Percentiles rank a stretch among this genome's conserved stretches.
These are phyloP conservation scores for Achlya hypogyna DNA, from an alignment of 352 stramenopile genomes.

Conservation along the genomic window DNA sequence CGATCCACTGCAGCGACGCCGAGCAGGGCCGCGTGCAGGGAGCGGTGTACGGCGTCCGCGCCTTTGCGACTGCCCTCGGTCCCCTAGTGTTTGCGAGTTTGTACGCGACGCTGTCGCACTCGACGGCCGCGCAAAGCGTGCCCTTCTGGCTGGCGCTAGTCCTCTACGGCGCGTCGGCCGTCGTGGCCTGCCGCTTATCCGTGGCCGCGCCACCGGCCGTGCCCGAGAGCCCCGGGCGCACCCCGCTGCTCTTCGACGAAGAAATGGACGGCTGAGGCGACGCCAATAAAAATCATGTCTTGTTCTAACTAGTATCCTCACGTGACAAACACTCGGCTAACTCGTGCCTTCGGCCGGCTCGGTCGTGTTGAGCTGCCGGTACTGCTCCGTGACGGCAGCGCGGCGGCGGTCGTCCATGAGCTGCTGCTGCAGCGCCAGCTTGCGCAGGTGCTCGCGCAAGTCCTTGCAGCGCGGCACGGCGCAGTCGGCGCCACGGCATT, in stretches of 20 bases:
- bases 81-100: slow-evolving; percentile 47
- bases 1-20: slow-evolving; percentile 38
- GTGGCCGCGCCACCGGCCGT: background rate
- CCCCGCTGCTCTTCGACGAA: background rate
- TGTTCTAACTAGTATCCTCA: no score
- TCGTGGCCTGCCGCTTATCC: background rate
- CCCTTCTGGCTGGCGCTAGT: slow-evolving; percentile 49
- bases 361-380: slow-evolving; percentile 34
- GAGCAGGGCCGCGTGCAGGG: slow-evolving; percentile 70
- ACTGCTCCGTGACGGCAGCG: slow-evolving; percentile 79
- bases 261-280: background rate
- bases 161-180: slow-evolving; percentile 26
- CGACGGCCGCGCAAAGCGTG: slow-evolving; percentile 38
- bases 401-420: slow-evolving; percentile 96
- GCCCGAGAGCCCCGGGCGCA: background rate
- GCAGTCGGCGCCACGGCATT: slow-evolving; percentile 92
- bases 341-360: background rate
- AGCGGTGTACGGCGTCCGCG: slow-evolving; percentile 55
- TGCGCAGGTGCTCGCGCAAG: slow-evolving; percentile 91
- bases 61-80: slow-evolving; percentile 48
- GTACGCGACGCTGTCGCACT: slow-evolving; percentile 41
- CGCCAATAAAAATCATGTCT: no score
- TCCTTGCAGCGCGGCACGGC: slow-evolving; percentile 95
- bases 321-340: no score
- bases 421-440: slow-evolving; percentile 95